These are phyloP conservation scores for Tetrapisispora nanseiensis DNA, from an alignment of 805 yeast species.

Conservation along the genomic window DNA sequence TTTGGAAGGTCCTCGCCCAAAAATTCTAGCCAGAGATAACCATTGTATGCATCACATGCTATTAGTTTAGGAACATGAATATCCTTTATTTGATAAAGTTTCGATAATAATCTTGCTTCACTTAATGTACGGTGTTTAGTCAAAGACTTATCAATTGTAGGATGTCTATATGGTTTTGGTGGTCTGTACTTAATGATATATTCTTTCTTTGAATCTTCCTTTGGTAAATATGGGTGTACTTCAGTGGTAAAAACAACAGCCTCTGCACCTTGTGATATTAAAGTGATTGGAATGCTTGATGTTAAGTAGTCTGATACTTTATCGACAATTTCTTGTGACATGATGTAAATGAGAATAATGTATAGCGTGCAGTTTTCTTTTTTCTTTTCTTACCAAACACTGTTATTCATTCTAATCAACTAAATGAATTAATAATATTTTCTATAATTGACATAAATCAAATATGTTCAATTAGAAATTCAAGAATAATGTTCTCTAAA, in stretches of 20 bases:
- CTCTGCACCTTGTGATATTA: constrained; percentile 85
- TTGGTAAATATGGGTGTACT: constrained; percentile 57
- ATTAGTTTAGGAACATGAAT: constrained; percentile 63
- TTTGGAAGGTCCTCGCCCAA: constrained; percentile 48
- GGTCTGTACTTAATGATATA: constrained; percentile 82
- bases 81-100: constrained; percentile 37
- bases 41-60: constrained; percentile 68
- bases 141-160: constrained; percentile 61
- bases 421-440: too few relatives aligned
- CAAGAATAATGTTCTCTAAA: too few relatives aligned
- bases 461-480: too few relatives aligned
- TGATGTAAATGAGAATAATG: too few relatives aligned
- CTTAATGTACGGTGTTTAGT: constrained; percentile 75
- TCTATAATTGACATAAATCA: too few relatives aligned
- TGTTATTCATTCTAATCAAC: too few relatives aligned
- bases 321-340: constrained; percentile 47
- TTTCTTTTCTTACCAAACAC: too few relatives aligned
- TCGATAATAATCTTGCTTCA: constrained; percentile 70
- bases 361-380: neutral
- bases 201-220: constrained; percentile 10
- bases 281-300: constrained; percentile 40
- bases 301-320: constrained; percentile 35
- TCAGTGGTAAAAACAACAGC: constrained; percentile 62
- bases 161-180: constrained; percentile 82
- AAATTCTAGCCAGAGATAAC: constrained; percentile 82